phyloP scores from a whole-genome alignment of 192 early-diverging fungal species.

The Martensiomyces pterosporus region DNA sequence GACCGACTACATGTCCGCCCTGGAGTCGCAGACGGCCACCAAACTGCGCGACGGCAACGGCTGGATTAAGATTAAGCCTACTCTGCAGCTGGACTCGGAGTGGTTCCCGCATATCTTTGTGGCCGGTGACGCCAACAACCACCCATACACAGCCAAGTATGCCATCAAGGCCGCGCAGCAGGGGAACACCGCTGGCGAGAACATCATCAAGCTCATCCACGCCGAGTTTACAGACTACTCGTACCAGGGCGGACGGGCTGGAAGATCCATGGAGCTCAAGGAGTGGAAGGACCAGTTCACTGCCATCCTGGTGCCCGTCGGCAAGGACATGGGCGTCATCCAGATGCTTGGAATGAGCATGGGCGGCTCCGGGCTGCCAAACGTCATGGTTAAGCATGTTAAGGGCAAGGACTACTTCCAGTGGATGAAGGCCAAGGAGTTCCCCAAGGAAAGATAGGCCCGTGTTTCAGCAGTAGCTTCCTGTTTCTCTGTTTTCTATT shows the following conservation, averaged over 20 bases:
- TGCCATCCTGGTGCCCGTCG: slow-evolving; percentile 32
- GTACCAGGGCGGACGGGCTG: neutral
- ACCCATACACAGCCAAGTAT: slow-evolving; percentile 30
- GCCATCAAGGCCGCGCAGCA: slow-evolving; percentile 26
- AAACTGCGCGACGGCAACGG: slow-evolving; percentile 31
- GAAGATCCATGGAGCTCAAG: slow-evolving; percentile 10
- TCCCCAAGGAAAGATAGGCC: too few species aligned
- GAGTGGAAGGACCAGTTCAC: slow-evolving; percentile 24
- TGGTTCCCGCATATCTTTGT: slow-evolving; percentile 48
- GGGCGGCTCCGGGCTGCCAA: too few species aligned
- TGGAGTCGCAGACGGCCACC: slow-evolving; percentile 22
- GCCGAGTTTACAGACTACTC: slow-evolving; percentile 4
- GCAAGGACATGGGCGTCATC: too few species aligned
- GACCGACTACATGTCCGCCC: slow-evolving; percentile 45
- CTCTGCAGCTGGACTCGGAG: slow-evolving; percentile 42
- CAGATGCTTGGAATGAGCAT: too few species aligned
- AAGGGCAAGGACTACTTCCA: too few species aligned
- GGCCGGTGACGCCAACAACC: slow-evolving; percentile 50
- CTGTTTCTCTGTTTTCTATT: too few species aligned
- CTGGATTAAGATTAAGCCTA: slow-evolving; percentile 44
- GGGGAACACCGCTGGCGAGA: slow-evolving; percentile 14
- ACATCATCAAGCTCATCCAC: slow-evolving; percentile 26
- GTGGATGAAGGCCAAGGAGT: too few species aligned
- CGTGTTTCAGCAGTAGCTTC: too few species aligned
- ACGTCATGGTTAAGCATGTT: too few species aligned